Evolutionary conservation across 345 rosid species (phyloP).

Genomic region (Eucalyptus polybractea): DNA sequence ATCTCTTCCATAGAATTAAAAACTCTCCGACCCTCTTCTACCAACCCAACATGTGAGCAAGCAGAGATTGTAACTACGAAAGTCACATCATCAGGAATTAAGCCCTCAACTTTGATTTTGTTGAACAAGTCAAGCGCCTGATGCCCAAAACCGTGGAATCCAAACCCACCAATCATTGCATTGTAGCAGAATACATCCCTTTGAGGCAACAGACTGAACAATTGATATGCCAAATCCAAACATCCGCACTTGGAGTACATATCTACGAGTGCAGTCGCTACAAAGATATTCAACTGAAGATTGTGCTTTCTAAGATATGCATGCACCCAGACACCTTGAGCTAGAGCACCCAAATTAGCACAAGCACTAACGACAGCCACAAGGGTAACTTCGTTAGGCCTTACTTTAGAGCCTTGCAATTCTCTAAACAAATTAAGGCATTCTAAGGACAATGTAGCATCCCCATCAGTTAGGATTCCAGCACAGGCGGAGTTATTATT

Average conservation of each 20-base stretch:
- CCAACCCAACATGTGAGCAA: slow-evolving; percentile 55
- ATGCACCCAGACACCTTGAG: slow-evolving; percentile 48
- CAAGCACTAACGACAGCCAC: slow-evolving; percentile 48
- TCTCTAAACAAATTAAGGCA: slow-evolving; percentile 23
- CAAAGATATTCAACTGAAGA: slow-evolving; percentile 29
- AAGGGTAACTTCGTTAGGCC: slow-evolving; percentile 52
- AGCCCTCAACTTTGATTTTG: slow-evolving; percentile 15
- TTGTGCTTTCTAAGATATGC: slow-evolving; percentile 22
- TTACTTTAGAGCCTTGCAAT: slow-evolving; percentile 24
- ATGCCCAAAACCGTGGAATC: slow-evolving; percentile 33
- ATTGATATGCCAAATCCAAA: slow-evolving; percentile 15
- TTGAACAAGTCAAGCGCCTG: slow-evolving; percentile 25
- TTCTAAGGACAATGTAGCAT: background rate
- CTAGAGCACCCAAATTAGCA: slow-evolving; percentile 36
- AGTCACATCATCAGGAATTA: slow-evolving; percentile 39
- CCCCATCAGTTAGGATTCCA: background rate
- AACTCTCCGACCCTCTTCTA: slow-evolving; percentile 27
- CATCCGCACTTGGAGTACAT: slow-evolving; percentile 39
- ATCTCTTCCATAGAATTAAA: slow-evolving; percentile 33
- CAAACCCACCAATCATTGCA: slow-evolving; percentile 53
- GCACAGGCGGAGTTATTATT: background rate
- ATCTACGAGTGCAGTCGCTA: slow-evolving; percentile 35
- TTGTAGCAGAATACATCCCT: slow-evolving; percentile 36
- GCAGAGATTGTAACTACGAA: slow-evolving; percentile 41
- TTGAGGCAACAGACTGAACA: slow-evolving; percentile 35